A percentile compares a stretch with the other conserved stretches of the same genome.
Conservation (phyloP, 2,329 filamentous ascomycete genomes). For the Cladosporium velox region DNA sequence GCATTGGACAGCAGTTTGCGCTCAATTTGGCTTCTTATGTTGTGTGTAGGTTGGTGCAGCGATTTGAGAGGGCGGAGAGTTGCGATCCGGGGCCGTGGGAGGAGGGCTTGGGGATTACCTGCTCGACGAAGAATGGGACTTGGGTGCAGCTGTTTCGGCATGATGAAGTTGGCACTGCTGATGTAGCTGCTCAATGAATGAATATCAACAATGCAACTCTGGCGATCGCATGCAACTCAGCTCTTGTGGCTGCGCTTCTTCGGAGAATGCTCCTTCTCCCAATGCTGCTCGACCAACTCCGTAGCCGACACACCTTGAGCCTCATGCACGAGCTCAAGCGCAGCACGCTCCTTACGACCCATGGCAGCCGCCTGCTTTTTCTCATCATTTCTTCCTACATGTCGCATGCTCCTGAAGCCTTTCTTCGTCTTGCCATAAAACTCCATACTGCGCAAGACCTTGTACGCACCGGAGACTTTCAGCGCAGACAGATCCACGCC, state of each 20-base stretch:
- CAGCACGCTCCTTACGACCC: slow-evolving; percentile 62
- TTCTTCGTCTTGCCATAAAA: slow-evolving; percentile 70
- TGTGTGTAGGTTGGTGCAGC: slow-evolving; percentile 48
- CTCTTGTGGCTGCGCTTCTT: not conserved
- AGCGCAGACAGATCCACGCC: slow-evolving; percentile 77
- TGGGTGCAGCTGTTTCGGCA: not conserved
- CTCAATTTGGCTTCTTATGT: slow-evolving; percentile 52
- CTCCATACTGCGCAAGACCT: slow-evolving; percentile 77
- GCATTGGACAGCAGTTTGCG: slow-evolving; percentile 81
- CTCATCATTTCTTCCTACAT: slow-evolving; percentile 54
- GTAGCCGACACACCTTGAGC: slow-evolving; percentile 27
- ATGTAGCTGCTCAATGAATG: not conserved
- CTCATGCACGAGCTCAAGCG: slow-evolving; percentile 41
- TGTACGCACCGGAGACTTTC: slow-evolving; percentile 76
- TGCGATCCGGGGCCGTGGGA: slow-evolving; percentile 17
- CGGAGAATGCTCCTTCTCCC: slow-evolving; percentile 22
- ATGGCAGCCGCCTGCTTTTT: slow-evolving; percentile 57
- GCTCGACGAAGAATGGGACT: slow-evolving; percentile 2
- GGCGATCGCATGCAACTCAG: not conserved
- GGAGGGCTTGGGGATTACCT: slow-evolving; percentile 16
- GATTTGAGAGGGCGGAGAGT: slow-evolving; percentile 42
- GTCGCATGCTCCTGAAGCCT: slow-evolving; percentile 52
- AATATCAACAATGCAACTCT: no score
- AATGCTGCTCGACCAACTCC: slow-evolving; percentile 23
- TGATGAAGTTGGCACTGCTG: not conserved